These are phyloP conservation scores for Apophysomyces ossiformis DNA, from an alignment of 371 early-diverging fungal genomes.

Conservation along the genomic window DNA sequence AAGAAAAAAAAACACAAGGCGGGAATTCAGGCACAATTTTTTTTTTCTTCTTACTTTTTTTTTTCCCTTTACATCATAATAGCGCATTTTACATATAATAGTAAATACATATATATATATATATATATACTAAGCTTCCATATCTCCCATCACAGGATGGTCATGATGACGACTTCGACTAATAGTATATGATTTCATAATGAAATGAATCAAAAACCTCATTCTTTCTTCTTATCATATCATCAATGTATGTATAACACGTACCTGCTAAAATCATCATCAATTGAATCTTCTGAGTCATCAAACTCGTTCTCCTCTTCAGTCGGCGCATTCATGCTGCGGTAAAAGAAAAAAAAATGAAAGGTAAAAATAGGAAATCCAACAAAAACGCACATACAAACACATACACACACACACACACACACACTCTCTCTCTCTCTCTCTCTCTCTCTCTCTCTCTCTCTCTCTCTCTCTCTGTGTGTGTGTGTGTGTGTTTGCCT, in stretches of 20 bases:
- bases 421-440: no score
- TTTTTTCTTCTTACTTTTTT: not conserved
- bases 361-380: not conserved
- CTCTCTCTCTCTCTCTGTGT: no score
- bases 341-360: not conserved
- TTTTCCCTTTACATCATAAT: slow-evolving; percentile 3
- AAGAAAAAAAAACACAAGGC: slow-evolving; percentile 3
- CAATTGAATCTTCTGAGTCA: slow-evolving; percentile 22
- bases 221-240: not conserved
- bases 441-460: not conserved
- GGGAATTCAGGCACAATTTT: slow-evolving; percentile 12
- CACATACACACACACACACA: no score
- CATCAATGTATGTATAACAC: slow-evolving; percentile 9
- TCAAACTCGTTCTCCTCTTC: slow-evolving; percentile 27
- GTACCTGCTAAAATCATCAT: slow-evolving; percentile 19
- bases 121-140: slow-evolving; percentile 23
- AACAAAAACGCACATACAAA: not conserved
- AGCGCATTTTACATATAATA: not conserved
- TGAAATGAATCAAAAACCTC: not conserved
- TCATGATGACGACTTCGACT: slow-evolving; percentile 28
- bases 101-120: no score
- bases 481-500: no score
- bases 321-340: slow-evolving; percentile 41
- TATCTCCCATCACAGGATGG: slow-evolving; percentile 36
- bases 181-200: not conserved